Evolutionary conservation across 345 rosid genomes (phyloP), one percentile per base, ranked within the genome.

Genomic region (Camelina hispida): DNA sequence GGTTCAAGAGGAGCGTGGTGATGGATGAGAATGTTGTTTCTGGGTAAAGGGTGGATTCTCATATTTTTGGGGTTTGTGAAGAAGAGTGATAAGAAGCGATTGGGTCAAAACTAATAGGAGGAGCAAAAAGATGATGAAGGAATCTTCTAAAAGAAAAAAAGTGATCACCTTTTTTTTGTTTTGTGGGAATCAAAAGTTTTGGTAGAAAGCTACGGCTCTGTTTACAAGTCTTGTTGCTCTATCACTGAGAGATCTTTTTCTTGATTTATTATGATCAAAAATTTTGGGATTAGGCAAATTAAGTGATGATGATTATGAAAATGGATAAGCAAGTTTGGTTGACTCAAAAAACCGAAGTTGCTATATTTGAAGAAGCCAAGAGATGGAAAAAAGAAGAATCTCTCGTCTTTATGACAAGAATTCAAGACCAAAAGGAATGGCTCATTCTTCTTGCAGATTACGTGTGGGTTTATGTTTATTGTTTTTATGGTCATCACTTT

Each of bases 31-130:
- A 86, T 79, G 90, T 59, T 65, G 77, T 87, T 85, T 76, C 80
- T 87, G 57, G 95, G 87, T 48, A 82, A 25, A 2, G 95, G 93
- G 58, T 86, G 89, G 76, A 93, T 83, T 87, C 83, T 90, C 98
- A 90, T 93, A 81, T 43, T 62, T 62, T 42, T 46, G 1, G 48
- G 30, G 30, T 9, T 40, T 7, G 18, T 6, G 68, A 18, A 38
- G 68, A 18, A 38, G 62, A 16, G 69, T 72, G 51, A 50, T 38
- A 72, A 72, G 51, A 12, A 51, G 18, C 28, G 53, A 62, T 5
- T 62, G 53, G 60, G 51, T 62, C 53, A 46, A 62, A 23, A 34
- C 35, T 17, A 44, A 56, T 11, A 57, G 55, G 14, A 57, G 55
- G 14, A 51, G 71, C 16, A 53, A 59, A 38, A 34, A 1, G 37